Conservation (phyloP, 2,329 filamentous ascomycete species). For the Nothomitra cinnamomea region DNA sequence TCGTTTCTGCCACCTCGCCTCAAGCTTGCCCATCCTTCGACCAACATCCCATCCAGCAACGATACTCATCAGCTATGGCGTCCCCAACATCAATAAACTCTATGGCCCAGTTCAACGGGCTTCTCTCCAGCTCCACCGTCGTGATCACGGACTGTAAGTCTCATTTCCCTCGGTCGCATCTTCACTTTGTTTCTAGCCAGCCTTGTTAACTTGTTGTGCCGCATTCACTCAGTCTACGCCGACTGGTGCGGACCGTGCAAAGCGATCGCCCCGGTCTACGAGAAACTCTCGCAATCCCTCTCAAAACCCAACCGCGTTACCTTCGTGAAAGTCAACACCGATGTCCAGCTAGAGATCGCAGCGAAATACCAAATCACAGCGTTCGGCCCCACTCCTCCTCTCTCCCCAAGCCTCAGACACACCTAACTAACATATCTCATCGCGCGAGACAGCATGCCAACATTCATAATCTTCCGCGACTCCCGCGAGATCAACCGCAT, state of each 20-base stretch:
- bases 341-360: conserved; percentile 34
- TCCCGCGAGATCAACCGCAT: conserved; percentile 27
- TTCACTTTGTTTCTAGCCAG: too few species aligned
- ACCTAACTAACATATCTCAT: too few species aligned
- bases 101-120: conserved; percentile 44
- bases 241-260: conserved; percentile 46
- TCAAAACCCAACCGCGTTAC: conserved; percentile 25
- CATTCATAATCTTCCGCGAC: conserved; percentile 42
- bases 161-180: too few species aligned
- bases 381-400: not conserved
- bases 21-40: too few species aligned
- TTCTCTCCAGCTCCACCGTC: conserved; percentile 56
- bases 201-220: too few species aligned
- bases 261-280: conserved; percentile 38
- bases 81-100: conserved; percentile 35
- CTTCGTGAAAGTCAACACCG: conserved; percentile 44
- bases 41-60: too few species aligned
- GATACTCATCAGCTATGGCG: too few species aligned
- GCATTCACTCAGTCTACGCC: conserved; percentile 26
- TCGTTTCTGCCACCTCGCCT: too few species aligned
- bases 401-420: not conserved
- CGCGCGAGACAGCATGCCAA: conserved; percentile 39
- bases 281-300: conserved; percentile 27
- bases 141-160: conserved; percentile 76
- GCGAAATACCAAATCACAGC: conserved; percentile 32